Percentiles rank a stretch among this genome's conserved stretches.
Conservation (phyloP, 2,329 filamentous ascomycete species). For the Xylariomycetidae sp. region DNA sequence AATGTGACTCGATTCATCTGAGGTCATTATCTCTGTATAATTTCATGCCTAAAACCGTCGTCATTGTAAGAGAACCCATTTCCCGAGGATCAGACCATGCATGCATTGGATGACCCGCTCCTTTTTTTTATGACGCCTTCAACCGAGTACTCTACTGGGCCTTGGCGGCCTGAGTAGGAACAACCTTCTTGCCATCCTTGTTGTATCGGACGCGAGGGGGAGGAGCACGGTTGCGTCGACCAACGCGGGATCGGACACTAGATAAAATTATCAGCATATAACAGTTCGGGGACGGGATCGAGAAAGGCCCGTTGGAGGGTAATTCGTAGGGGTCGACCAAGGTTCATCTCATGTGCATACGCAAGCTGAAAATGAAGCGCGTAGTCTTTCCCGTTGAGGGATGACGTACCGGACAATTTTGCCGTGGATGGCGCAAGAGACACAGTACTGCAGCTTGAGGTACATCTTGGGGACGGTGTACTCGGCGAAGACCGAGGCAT, state of each 20-base stretch:
- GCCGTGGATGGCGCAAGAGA: constrained; percentile 99
- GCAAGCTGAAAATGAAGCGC: constrained; percentile 25
- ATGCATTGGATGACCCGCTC: constrained; percentile 9
- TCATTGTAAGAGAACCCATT: constrained; percentile 26
- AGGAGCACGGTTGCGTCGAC: constrained; percentile 97
- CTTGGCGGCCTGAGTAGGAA: constrained; percentile 75
- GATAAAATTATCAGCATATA: constrained; percentile 35
- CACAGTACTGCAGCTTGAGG: constrained; percentile 99
- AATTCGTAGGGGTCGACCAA: constrained; percentile 45
- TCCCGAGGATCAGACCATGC: constrained; percentile 19
- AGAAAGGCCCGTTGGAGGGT: constrained; percentile 22
- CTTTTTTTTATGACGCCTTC: constrained; percentile 16
- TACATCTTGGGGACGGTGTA: constrained; percentile 99
- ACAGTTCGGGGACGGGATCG: constrained; percentile 16
- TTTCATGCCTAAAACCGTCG: constrained; percentile 25
- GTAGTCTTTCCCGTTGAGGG: constrained; percentile 55
- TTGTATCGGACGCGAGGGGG: constrained; percentile 98
- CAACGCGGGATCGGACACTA: constrained; percentile 94
- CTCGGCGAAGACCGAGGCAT: constrained; percentile 98
- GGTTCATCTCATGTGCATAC: constrained; percentile 51
- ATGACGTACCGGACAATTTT: constrained; percentile 99
- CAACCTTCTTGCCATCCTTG: constrained; percentile 99
- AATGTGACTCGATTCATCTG: constrained; percentile 27
- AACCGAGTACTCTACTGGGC: constrained; percentile 35
- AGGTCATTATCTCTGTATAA: constrained; percentile 28